Evolutionary conservation across 495 filamentous ascomycete genomes (phyloP).

Genomic region (Penicillium mononematosum): DNA sequence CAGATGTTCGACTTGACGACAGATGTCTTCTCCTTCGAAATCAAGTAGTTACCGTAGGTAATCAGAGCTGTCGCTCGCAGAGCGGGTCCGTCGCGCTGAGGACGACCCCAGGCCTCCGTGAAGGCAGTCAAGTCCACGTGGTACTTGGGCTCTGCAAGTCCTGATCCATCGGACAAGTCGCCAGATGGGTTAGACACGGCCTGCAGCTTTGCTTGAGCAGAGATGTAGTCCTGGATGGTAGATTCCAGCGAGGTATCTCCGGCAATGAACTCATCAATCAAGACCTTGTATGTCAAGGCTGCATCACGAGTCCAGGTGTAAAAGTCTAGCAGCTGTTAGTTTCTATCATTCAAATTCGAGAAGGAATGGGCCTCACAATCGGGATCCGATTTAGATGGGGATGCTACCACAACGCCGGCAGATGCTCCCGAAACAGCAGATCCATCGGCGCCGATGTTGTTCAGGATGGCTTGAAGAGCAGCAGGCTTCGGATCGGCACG

Average conservation of each 20-base stretch:
- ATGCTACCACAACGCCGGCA: constrained; percentile 54
- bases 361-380: constrained; percentile 43
- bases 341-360: neutral
- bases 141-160: constrained; percentile 64
- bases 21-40: constrained; percentile 40
- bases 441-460: constrained; percentile 58
- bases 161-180: constrained; percentile 46
- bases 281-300: constrained; percentile 52
- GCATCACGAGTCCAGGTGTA: constrained; percentile 65
- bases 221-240: constrained; percentile 55
- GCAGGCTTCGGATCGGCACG: constrained; percentile 57
- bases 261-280: constrained; percentile 51
- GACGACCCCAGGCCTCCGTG: constrained; percentile 53
- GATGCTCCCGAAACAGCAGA: constrained; percentile 42
- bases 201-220: constrained; percentile 56
- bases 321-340: constrained; percentile 42
- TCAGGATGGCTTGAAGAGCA: constrained; percentile 53
- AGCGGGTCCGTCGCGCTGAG: neutral
- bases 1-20: constrained; percentile 44
- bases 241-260: constrained; percentile 45
- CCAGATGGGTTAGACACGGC: constrained; percentile 41
- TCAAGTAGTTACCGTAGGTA: constrained; percentile 35
- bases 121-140: constrained; percentile 53
- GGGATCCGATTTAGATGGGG: constrained; percentile 53
- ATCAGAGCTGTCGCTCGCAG: constrained; percentile 39